These are phyloP conservation scores for Marasmius tenuissimus DNA, from an alignment of 1,284 basidiomycete species.

Conservation along the genomic window DNA sequence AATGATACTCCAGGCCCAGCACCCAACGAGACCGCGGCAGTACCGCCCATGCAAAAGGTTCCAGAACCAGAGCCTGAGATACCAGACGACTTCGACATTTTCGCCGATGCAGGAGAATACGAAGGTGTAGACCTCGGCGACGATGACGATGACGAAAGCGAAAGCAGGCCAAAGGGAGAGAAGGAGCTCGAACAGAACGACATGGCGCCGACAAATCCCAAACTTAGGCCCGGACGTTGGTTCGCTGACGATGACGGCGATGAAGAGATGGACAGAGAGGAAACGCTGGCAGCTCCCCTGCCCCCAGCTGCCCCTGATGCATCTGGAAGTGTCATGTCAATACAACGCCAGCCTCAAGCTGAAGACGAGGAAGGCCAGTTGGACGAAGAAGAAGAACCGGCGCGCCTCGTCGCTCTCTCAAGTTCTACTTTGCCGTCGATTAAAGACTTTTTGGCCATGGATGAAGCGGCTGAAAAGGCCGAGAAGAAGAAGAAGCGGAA, in stretches of 20 bases:
- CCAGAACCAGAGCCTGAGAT: slow-evolving; percentile 33
- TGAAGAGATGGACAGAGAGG: slow-evolving; percentile 6
- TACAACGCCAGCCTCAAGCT: slow-evolving; percentile 13
- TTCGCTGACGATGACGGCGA: slow-evolving; percentile 21
- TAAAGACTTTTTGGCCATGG: slow-evolving; percentile 75
- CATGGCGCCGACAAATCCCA: slow-evolving; percentile 12
- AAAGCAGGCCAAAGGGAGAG: slow-evolving; percentile 11
- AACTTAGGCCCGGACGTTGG: slow-evolving; percentile 16
- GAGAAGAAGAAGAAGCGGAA: slow-evolving; percentile 71
- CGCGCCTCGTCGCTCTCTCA: slow-evolving; percentile 66
- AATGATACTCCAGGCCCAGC: slow-evolving; percentile 2
- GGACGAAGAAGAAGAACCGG: slow-evolving; percentile 38
- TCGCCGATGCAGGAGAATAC: slow-evolving; percentile 85
- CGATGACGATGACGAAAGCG: slow-evolving; percentile 51
- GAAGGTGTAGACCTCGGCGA: slow-evolving; percentile 65
- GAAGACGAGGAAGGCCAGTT: slow-evolving; percentile 25
- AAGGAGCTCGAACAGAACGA: slow-evolving; percentile 16
- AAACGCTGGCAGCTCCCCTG: slow-evolving; percentile 5
- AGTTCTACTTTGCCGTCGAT: slow-evolving; percentile 81
- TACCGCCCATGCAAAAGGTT: slow-evolving; percentile 10
- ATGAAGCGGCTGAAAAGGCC: slow-evolving; percentile 60
- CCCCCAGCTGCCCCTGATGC: slow-evolving; percentile 6
- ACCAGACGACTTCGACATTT: slow-evolving; percentile 72
- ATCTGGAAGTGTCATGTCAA: not conserved
- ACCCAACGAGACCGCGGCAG: slow-evolving; percentile 9